Conservation (phyloP, 1,139 yeast species). For the Kodamaea alishanica region DNA sequence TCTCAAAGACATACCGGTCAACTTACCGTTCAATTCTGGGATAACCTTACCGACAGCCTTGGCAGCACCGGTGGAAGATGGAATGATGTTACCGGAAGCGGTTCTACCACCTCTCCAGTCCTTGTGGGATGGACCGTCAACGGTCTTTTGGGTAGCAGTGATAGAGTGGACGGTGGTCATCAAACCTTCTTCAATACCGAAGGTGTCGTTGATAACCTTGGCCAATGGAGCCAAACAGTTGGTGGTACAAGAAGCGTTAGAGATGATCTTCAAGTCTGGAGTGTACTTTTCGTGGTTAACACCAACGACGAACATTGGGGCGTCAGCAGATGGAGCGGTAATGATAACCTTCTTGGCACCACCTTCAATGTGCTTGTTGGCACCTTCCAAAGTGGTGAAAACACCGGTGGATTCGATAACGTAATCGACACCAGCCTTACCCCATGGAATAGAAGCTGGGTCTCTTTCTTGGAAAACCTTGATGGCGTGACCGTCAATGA, state of each 20-base stretch:
- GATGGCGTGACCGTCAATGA: constrained; percentile 68
- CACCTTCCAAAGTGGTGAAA: constrained; percentile 75
- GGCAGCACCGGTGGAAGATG: constrained; percentile 91
- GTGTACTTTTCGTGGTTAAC: constrained; percentile 74
- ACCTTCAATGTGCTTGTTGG: constrained; percentile 74
- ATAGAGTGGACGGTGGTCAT: constrained; percentile 91
- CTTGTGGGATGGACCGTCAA: constrained; percentile 89
- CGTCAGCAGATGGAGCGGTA: constrained; percentile 85
- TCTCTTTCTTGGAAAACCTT: constrained; percentile 72
- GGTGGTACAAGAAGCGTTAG: constrained; percentile 89
- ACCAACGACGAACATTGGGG: constrained; percentile 87
- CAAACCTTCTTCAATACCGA: constrained; percentile 81
- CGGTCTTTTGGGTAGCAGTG: constrained; percentile 89
- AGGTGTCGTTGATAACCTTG: constrained; percentile 74
- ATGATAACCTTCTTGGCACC: constrained; percentile 90
- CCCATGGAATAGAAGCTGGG: constrained; percentile 83
- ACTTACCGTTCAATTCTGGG: constrained; percentile 83
- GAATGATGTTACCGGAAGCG: constrained; percentile 86
- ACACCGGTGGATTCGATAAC: constrained; percentile 90
- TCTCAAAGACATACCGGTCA: constrained; percentile 86
- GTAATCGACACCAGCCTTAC: constrained; percentile 68
- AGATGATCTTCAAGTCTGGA: constrained; percentile 65
- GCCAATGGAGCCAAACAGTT: constrained; percentile 89
- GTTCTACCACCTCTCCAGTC: constrained; percentile 96
- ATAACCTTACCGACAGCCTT: constrained; percentile 91